phyloP scores from a whole-genome alignment of 2,329 filamentous ascomycete species.

The Aspergillus unguis region DNA sequence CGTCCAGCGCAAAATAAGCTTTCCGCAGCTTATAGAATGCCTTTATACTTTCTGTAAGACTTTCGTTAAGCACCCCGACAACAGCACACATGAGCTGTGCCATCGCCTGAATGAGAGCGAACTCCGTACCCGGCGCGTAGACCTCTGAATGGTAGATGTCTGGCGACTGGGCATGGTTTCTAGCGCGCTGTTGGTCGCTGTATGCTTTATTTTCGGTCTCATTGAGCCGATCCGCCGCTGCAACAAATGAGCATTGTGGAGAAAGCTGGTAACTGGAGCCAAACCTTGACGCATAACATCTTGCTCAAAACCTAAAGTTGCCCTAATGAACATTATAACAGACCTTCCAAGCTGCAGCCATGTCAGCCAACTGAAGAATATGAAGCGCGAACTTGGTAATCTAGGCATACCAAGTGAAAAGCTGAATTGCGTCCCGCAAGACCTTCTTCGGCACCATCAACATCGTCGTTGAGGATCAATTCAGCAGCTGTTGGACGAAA shows the following conservation, averaged over 20 bases:
- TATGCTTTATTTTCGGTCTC: slow-evolving; percentile 74
- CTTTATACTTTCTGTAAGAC: slow-evolving; percentile 82
- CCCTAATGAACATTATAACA: slow-evolving; percentile 78
- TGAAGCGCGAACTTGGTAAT: not conserved
- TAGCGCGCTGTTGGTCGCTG: slow-evolving; percentile 71
- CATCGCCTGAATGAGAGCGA: slow-evolving; percentile 76
- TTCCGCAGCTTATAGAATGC: slow-evolving; percentile 92
- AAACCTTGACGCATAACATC: slow-evolving; percentile 75
- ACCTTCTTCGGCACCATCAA: slow-evolving; percentile 73
- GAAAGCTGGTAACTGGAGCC: slow-evolving; percentile 12
- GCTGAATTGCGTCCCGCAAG: slow-evolving; percentile 71
- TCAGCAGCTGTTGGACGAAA: slow-evolving; percentile 51
- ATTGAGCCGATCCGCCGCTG: slow-evolving; percentile 66
- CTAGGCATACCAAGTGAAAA: slow-evolving; percentile 67
- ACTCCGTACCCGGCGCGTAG: slow-evolving; percentile 83
- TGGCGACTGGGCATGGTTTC: slow-evolving; percentile 56
- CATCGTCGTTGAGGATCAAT: slow-evolving; percentile 84
- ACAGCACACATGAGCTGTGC: slow-evolving; percentile 86
- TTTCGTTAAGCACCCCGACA: slow-evolving; percentile 86
- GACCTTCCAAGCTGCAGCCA: slow-evolving; percentile 65
- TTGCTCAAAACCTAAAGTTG: slow-evolving; percentile 87
- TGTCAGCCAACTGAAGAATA: slow-evolving; percentile 4
- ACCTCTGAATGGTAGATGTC: slow-evolving; percentile 58
- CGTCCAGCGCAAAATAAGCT: slow-evolving; percentile 77
- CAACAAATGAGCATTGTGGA: slow-evolving; percentile 18